Percentiles rank a stretch among this genome's conserved stretches.
Conservation (phyloP, 148 eudicot species). For the Chenopodium quinoa region DNA sequence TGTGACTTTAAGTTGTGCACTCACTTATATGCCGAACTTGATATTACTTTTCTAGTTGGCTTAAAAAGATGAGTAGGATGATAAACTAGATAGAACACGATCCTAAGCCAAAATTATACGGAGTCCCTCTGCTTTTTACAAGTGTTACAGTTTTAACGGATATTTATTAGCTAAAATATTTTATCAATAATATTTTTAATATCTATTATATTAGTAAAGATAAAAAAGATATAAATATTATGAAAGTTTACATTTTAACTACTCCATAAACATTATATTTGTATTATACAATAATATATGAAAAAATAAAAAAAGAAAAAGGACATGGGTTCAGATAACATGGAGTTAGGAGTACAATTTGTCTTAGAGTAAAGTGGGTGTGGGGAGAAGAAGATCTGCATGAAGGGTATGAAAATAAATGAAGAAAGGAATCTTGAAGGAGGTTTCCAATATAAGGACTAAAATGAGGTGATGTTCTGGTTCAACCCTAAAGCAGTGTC, state of each 20-base stretch:
- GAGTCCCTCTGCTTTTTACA: too few relatives aligned
- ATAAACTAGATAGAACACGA: neutral
- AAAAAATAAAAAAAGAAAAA: neutral
- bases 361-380: constrained; percentile 1
- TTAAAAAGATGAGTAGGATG: neutral
- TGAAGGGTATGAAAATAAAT: constrained; percentile 28
- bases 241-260: too few relatives aligned
- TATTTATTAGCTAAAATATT: too few relatives aligned
- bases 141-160: too few relatives aligned
- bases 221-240: too few relatives aligned
- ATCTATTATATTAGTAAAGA: too few relatives aligned
- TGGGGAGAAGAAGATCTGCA: constrained; percentile 8
- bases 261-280: too few relatives aligned
- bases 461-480: constrained; percentile 32
- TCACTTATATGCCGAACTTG: constrained; percentile 8
- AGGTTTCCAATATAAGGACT: constrained; percentile 21
- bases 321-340: constrained; percentile 8
- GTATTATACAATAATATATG: too few relatives aligned
- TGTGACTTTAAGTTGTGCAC: neutral
- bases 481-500: constrained; percentile 33
- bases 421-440: constrained; percentile 25
- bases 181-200: too few relatives aligned
- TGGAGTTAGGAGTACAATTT: neutral
- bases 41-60: constrained; percentile 10
- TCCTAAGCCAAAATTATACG: too few relatives aligned